Evolutionary conservation across 495 filamentous ascomycete species (phyloP), one percentile per base, ranked within the genome.

Genomic region (Aspergillus ostianus): DNA sequence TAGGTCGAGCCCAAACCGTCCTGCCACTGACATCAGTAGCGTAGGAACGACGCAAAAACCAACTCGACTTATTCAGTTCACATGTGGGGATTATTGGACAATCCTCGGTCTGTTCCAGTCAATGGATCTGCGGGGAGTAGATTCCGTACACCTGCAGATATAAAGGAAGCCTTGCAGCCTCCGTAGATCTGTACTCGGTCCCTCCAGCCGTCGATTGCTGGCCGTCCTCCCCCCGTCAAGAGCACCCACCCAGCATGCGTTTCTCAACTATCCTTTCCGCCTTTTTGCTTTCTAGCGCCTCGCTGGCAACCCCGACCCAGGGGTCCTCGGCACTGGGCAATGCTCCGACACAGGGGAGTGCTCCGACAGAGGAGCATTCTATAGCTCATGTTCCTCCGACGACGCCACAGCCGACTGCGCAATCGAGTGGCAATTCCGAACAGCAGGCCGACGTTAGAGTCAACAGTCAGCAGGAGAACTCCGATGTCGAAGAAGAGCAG

Each of bases 231-330:
- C 41, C 49, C 52, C 56, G 54, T 63, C 55, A 51, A 58, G 53
- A 49, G 47, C 48, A 57, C 56, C 59, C 41, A 54, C 10, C 29
- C 60, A 69, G 57, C 20, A 74, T 74, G 69, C 71, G 69, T 65
- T 70, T 74, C 60, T 69, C 69, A 26, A 57, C 63, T 23, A 46
- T 70, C 21, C 18, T 74, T 50, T 77, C 63, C 53, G 69, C 67
- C 41, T 59, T 72, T 41, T 57, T 72, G 60, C 62, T 72, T n/a
- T 74, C 66, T 19, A 61, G 66, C 56, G 68, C 66, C 32, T 61
- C 68, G 45, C 61, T 74, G 51, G 69, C 71, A 47, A 66, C 64
- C 21, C 53, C 63, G 30, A 44, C 61, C 18, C 65, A 68, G 53
- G 55, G 57, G 44, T 63, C 67, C 23, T 63, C 67, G 44, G 56